Conservation (phyloP, 768 basidiomycete genomes). For the Auricularia cornea region DNA sequence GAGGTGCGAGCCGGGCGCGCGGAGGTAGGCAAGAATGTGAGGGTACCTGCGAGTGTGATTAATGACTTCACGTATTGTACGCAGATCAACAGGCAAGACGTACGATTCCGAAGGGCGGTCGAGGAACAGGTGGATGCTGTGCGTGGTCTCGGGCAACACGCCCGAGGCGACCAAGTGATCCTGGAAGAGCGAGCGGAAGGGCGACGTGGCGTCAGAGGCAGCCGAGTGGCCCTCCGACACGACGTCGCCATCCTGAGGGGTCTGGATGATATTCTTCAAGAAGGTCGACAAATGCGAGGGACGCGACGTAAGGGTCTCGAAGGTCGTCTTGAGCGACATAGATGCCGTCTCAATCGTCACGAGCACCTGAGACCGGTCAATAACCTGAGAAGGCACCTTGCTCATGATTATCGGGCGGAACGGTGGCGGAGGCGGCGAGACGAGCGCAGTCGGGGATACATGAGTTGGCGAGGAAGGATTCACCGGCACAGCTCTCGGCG, state of each 20-base stretch:
- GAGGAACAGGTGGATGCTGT: constrained; percentile 57
- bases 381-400: constrained; percentile 35
- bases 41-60: constrained; percentile 41
- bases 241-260: constrained; percentile 7
- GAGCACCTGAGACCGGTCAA: constrained; percentile 55
- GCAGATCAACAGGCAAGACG: no score
- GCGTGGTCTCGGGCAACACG: constrained; percentile 17
- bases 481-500: neutral
- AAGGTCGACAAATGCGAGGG: constrained; percentile 56
- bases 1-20: constrained; percentile 37
- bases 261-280: constrained; percentile 4
- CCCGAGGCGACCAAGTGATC: constrained; percentile 58
- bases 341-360: constrained; percentile 72
- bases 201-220: constrained; percentile 16
- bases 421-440: constrained; percentile 40
- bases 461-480: neutral
- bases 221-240: neutral
- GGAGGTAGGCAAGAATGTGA: constrained; percentile 65
- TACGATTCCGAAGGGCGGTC: constrained; percentile 75
- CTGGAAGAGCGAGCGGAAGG: constrained; percentile 40
- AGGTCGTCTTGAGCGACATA: constrained; percentile 51
- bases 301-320: constrained; percentile 58
- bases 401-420: constrained; percentile 65
- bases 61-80: constrained; percentile 5
- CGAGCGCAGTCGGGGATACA: neutral